These are phyloP conservation scores for Encephalitozoon intestinalis DNA, from an alignment of 371 early-diverging fungal species.

Conservation along the genomic window DNA sequence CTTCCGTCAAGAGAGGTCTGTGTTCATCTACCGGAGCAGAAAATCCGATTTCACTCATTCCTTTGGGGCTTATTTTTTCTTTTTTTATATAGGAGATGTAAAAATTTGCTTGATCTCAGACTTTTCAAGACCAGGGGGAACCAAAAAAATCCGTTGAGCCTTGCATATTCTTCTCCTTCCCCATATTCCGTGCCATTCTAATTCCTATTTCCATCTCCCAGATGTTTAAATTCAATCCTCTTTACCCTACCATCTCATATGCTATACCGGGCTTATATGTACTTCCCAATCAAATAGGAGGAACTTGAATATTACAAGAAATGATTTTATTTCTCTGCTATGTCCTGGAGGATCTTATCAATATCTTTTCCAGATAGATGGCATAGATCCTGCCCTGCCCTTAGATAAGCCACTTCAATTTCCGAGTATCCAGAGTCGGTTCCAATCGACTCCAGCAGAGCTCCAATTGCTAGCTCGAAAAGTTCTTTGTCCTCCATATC, in stretches of 20 bases:
- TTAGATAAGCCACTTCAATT: slow-evolving; percentile 52
- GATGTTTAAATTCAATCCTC: too few species aligned
- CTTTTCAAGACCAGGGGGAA: not conserved
- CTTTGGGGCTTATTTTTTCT: slow-evolving; percentile 3
- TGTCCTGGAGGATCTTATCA: slow-evolving; percentile 50
- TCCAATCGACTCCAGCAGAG: slow-evolving; percentile 58
- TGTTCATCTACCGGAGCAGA: not conserved
- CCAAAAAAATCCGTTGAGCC: too few species aligned
- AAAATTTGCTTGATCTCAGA: not conserved
- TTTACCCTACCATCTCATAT: not conserved
- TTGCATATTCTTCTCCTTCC: too few species aligned
- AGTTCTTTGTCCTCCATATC: slow-evolving; percentile 29
- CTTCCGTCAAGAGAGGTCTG: slow-evolving; percentile 31
- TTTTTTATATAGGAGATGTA: slow-evolving; percentile 4
- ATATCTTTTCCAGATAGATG: slow-evolving; percentile 44
- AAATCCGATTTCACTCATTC: not conserved
- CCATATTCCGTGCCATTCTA: too few species aligned
- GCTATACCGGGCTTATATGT: not conserved
- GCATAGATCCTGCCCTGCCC: slow-evolving; percentile 12
- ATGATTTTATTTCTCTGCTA: slow-evolving; percentile 54
- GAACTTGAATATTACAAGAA: not conserved
- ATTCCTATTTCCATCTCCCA: too few species aligned
- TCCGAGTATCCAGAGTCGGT: slow-evolving; percentile 52
- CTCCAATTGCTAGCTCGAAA: slow-evolving; percentile 42
- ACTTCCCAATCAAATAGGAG: not conserved